These are phyloP conservation scores for Xylogone sp. DNA, from an alignment of 2,329 filamentous ascomycete genomes.

Conservation along the genomic window DNA sequence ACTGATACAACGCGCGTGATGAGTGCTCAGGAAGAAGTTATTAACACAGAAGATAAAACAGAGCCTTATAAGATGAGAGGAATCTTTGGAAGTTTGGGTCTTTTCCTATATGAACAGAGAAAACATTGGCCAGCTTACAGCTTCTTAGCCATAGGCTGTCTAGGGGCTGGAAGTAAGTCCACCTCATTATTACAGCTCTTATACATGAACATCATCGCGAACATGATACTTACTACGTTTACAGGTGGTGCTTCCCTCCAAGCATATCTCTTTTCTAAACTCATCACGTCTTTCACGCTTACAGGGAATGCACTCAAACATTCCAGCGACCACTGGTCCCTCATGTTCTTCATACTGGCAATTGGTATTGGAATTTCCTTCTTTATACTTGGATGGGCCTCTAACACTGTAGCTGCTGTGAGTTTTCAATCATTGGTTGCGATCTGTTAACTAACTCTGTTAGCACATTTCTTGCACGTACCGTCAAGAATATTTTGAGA, in stretches of 20 bases:
- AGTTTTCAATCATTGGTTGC: slow-evolving; percentile 17
- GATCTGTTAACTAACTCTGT: slow-evolving; percentile 23
- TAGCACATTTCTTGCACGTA: slow-evolving; percentile 32
- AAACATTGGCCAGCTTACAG: slow-evolving; percentile 46
- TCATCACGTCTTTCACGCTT: slow-evolving; percentile 26
- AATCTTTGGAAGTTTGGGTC: slow-evolving; percentile 29
- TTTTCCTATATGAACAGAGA: slow-evolving; percentile 53
- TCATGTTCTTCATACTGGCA: slow-evolving; percentile 47
- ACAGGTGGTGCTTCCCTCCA: slow-evolving; percentile 34
- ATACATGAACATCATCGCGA: slow-evolving; percentile 11
- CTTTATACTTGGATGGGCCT: slow-evolving; percentile 26
- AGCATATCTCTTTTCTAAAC: slow-evolving; percentile 29
- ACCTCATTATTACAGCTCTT: slow-evolving; percentile 8
- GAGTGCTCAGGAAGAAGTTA: slow-evolving; percentile 9
- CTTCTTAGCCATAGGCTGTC: slow-evolving; percentile 41
- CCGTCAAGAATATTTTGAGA: slow-evolving; percentile 41
- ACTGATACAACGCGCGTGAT: slow-evolving; percentile 13
- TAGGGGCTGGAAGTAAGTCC: slow-evolving; percentile 23
- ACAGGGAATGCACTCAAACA: slow-evolving; percentile 13
- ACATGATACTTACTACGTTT: slow-evolving; percentile 1
- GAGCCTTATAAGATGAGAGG: background rate
- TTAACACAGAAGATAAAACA: background rate
- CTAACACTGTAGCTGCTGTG: slow-evolving; percentile 35
- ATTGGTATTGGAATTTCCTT: slow-evolving; percentile 33
- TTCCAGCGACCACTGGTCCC: slow-evolving; percentile 40